Percentiles rank a stretch among this genome's conserved stretches.
Evolutionary conservation across 2,329 filamentous ascomycete species (phyloP).

Genomic region (Sclerotinia sclerotiorum): DNA sequence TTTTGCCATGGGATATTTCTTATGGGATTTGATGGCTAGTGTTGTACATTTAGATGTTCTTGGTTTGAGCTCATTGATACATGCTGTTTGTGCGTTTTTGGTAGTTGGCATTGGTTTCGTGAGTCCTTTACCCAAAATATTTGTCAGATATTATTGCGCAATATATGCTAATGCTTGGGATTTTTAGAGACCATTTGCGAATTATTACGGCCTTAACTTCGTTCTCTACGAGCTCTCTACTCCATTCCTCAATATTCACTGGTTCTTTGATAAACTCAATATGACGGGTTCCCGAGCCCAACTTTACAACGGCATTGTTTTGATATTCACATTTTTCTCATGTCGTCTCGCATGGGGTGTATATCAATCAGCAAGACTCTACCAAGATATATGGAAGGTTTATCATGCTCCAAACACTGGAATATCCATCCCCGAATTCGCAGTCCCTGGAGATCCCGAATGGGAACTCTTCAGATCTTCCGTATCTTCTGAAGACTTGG

Average conservation of each 20-base stretch:
- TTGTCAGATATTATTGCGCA: not conserved
- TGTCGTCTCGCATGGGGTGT: conserved; percentile 77
- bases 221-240: conserved; percentile 83
- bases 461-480: conserved; percentile 39
- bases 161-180: not conserved
- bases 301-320: conserved; percentile 72
- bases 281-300: conserved; percentile 73
- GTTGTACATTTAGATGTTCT: conserved; percentile 67
- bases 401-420: conserved; percentile 14
- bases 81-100: conserved; percentile 31
- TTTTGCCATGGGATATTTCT: conserved; percentile 74
- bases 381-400: conserved; percentile 62
- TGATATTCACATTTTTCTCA: conserved; percentile 71
- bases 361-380: conserved; percentile 66
- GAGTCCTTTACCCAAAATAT: conserved; percentile 44
- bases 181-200: conserved; percentile 72
- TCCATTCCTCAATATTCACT: conserved; percentile 82
- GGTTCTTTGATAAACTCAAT: conserved; percentile 82
- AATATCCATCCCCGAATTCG: conserved; percentile 9
- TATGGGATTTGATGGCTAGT: conserved; percentile 74
- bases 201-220: conserved; percentile 76
- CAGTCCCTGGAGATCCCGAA: conserved; percentile 35
- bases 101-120: conserved; percentile 81
- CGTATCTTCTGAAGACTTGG: conserved; percentile 47
- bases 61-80: conserved; percentile 60